phyloP scores from a whole-genome alignment of 2,329 filamentous ascomycete genomes.

The Neofusicoccum parvum region DNA sequence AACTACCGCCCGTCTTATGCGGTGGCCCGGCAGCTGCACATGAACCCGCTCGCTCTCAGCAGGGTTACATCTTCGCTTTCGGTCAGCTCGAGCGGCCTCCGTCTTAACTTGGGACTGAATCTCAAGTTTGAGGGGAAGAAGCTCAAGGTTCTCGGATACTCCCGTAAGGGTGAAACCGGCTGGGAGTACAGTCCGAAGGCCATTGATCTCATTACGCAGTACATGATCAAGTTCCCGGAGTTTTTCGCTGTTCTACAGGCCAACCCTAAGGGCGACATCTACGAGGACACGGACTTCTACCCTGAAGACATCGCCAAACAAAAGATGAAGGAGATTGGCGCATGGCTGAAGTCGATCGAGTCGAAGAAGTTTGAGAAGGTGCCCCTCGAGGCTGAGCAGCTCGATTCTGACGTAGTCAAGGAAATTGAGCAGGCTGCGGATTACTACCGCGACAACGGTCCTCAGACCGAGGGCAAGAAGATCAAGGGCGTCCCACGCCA shows the following conservation, averaged over 20 bases:
- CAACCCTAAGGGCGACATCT: conserved; percentile 83
- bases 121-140: conserved; percentile 97
- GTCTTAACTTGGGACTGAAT: conserved; percentile 90
- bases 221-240: conserved; percentile 92
- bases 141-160: conserved; percentile 93
- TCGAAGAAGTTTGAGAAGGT: conserved; percentile 92
- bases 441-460: conserved; percentile 54
- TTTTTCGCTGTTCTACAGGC: conserved; percentile 88
- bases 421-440: conserved; percentile 78
- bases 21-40: conserved; percentile 77
- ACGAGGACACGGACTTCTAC: conserved; percentile 85
- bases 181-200: conserved; percentile 96
- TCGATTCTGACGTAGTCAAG: conserved; percentile 88
- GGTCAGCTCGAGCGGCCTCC: conserved; percentile 77
- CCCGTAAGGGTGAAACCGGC: conserved; percentile 78
- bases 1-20: conserved; percentile 84
- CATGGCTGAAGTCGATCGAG: conserved; percentile 90
- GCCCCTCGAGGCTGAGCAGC: conserved; percentile 93
- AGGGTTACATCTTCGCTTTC: conserved; percentile 96
- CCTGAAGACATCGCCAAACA: conserved; percentile 69
- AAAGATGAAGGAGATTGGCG: conserved; percentile 89
- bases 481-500: conserved; percentile 81
- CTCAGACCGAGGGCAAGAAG: conserved; percentile 64
- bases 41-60: conserved; percentile 86
- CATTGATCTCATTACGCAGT: conserved; percentile 76